Evolutionary conservation across 768 basidiomycete species (phyloP).

Genomic region (Rhodocollybia butyracea): DNA sequence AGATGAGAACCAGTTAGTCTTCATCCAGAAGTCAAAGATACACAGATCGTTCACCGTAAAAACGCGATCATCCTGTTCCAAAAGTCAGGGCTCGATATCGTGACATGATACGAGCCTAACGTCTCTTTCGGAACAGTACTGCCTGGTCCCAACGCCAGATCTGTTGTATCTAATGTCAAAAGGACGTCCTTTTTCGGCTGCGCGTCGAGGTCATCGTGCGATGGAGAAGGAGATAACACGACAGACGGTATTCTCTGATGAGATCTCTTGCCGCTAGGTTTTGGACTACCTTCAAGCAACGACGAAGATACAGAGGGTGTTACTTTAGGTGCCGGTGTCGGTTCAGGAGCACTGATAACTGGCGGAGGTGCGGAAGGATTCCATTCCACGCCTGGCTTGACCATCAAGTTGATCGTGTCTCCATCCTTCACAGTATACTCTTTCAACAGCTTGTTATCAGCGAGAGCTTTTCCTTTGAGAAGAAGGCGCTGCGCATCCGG

Average conservation of each 20-base stretch:
- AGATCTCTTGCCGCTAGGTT: constrained; percentile 25
- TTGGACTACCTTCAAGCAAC: constrained; percentile 20
- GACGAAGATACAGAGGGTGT: constrained; percentile 12
- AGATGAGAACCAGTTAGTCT: not conserved
- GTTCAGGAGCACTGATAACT: not conserved
- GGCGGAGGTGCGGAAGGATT: constrained; percentile 38
- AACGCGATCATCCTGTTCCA: constrained; percentile 73
- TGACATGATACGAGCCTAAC: constrained; percentile 56
- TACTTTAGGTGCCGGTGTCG: not conserved
- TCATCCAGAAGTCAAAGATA: not conserved
- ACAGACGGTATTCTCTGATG: constrained; percentile 76
- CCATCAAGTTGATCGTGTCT: constrained; percentile 80
- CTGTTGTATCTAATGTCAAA: constrained; percentile 55
- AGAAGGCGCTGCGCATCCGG: constrained; percentile 82
- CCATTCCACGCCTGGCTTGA: constrained; percentile 76
- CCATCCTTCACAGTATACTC: constrained; percentile 86
- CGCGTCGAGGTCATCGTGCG: constrained; percentile 36
- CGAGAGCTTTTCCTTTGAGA: constrained; percentile 91
- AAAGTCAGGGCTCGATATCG: constrained; percentile 75
- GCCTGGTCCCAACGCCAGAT: not conserved
- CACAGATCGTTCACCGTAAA: constrained; percentile 40
- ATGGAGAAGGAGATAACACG: constrained; percentile 75
- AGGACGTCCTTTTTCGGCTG: constrained; percentile 56
- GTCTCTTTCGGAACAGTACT: constrained; percentile 42
- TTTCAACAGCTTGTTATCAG: constrained; percentile 82